Evolutionary conservation across 306 rosid species (phyloP).

Genomic region (Acmispon strigosus): DNA sequence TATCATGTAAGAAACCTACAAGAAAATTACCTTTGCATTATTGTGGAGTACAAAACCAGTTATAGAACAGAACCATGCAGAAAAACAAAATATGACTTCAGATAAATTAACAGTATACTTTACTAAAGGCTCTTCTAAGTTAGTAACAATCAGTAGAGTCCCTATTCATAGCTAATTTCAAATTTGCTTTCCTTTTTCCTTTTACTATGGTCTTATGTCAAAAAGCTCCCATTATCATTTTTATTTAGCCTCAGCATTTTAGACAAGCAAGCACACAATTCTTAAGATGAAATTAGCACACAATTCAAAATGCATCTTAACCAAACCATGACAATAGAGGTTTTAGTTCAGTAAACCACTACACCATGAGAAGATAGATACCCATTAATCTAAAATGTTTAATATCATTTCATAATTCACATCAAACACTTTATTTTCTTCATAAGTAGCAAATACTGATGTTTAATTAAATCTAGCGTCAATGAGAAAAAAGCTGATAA

Average conservation of each 20-base stretch:
- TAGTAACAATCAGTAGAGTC: not conserved
- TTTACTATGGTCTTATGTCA: not conserved
- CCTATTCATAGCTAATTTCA: not conserved
- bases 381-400: not conserved
- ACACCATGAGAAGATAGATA: not conserved
- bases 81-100: not conserved
- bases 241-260: not conserved
- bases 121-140: not conserved
- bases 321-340: not conserved
- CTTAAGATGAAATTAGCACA: not conserved
- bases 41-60: not conserved
- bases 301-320: not conserved
- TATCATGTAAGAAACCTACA: constrained; percentile 96
- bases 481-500: too few relatives aligned
- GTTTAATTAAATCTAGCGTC: not conserved
- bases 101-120: not conserved
- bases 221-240: not conserved
- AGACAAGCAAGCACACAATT: not conserved
- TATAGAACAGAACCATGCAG: not conserved
- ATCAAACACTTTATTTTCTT: not conserved
- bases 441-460: not conserved
- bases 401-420: not conserved
- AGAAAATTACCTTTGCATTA: constrained; percentile 3
- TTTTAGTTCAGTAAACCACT: not conserved
- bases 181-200: not conserved